Evolutionary conservation across 2,329 filamentous ascomycete species (phyloP).

Genomic region (Geoglossum cookeanum): DNA sequence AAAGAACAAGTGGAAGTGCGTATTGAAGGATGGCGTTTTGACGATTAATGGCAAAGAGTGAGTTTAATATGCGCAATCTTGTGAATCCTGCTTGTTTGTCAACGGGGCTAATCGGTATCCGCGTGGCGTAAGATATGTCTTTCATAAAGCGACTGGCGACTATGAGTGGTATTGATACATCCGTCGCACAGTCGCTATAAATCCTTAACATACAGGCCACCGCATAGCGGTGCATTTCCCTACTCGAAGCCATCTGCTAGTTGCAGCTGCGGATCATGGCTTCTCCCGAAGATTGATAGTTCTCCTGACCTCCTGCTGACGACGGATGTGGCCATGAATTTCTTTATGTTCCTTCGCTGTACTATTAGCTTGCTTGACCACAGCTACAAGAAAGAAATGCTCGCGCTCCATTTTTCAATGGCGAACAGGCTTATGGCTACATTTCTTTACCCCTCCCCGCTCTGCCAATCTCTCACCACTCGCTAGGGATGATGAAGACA

Average conservation of each 20-base stretch:
- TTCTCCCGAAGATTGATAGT: neutral
- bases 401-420: neutral
- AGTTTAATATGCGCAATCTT: constrained; percentile 17
- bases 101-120: constrained; percentile 11
- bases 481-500: too few relatives aligned
- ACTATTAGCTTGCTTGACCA: neutral
- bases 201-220: neutral
- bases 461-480: too few relatives aligned
- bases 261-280: neutral
- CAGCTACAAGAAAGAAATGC: neutral
- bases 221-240: neutral
- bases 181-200: too few relatives aligned
- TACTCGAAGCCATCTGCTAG: neutral
- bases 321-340: neutral
- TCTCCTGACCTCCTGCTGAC: neutral
- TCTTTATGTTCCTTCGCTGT: neutral
- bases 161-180: constrained; percentile 67
- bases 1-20: constrained; percentile 99
- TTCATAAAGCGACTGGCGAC: constrained; percentile 92
- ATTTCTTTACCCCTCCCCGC: too few relatives aligned
- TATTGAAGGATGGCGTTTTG: constrained; percentile 87
- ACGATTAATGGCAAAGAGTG: constrained; percentile 83
- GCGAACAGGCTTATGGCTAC: too few relatives aligned
- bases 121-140: constrained; percentile 53
- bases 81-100: neutral